Evolutionary conservation across 1,284 basidiomycete genomes (phyloP).

Genomic region (Fomitopsis betulina): DNA sequence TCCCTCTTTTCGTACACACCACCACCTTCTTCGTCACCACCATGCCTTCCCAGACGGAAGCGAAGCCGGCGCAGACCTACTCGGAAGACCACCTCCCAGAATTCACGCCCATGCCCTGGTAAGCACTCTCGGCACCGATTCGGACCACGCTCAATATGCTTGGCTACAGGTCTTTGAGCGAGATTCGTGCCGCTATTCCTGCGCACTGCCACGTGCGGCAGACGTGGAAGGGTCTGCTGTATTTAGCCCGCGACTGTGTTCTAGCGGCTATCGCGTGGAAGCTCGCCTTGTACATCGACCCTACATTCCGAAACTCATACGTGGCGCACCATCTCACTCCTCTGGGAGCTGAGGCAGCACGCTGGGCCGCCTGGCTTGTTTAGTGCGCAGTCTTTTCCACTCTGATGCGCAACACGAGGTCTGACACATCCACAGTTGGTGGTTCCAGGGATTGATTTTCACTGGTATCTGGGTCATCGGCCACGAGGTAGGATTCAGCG

Average conservation of each 20-base stretch:
- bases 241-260: constrained; percentile 38
- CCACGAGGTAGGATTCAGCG: constrained; percentile 38
- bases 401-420: neutral
- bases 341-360: constrained; percentile 32
- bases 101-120: constrained; percentile 42
- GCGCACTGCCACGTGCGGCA: constrained; percentile 30
- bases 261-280: constrained; percentile 43
- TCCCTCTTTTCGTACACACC: neutral
- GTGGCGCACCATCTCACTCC: constrained; percentile 27
- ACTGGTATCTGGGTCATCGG: constrained; percentile 63
- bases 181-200: constrained; percentile 53
- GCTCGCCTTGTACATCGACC: constrained; percentile 43
- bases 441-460: constrained; percentile 58
- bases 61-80: neutral
- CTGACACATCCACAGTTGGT: constrained; percentile 38
- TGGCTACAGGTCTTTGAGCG: constrained; percentile 34
- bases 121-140: neutral
- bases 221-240: constrained; percentile 20
- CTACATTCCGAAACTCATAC: constrained; percentile 30
- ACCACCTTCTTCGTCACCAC: neutral
- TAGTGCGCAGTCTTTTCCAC: constrained; percentile 16
- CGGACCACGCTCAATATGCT: neutral
- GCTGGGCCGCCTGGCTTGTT: constrained; percentile 39
- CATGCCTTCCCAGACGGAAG: neutral
- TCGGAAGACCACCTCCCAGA: constrained; percentile 35